These are phyloP conservation scores for Heteromeles arbutifolia DNA, from an alignment of 306 rosid genomes.

Conservation along the genomic window DNA sequence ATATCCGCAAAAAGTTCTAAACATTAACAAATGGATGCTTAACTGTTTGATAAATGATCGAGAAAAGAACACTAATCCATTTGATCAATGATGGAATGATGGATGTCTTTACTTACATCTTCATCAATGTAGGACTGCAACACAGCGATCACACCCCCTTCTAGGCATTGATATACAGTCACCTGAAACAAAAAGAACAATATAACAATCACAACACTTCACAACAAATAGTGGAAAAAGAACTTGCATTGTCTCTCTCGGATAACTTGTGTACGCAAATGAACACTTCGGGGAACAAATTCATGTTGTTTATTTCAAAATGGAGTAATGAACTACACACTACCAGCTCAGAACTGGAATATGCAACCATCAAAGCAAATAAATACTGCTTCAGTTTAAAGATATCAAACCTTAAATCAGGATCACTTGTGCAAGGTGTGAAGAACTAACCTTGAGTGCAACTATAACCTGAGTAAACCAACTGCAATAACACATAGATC, in stretches of 20 bases:
- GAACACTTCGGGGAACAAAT: background rate
- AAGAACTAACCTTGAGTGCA: no score
- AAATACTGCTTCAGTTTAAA: no score
- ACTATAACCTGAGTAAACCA: no score
- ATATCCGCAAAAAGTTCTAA: slow-evolving; percentile 1
- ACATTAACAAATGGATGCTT: background rate
- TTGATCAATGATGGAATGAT: background rate
- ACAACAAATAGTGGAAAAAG: background rate
- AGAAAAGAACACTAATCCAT: background rate
- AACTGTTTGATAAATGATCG: background rate
- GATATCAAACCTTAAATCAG: no score
- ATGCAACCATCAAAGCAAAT: no score
- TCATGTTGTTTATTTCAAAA: background rate
- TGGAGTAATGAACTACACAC: background rate
- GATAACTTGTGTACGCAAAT: background rate
- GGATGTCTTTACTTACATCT: slow-evolving; percentile 52
- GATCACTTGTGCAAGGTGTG: no score
- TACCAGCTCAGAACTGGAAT: background rate
- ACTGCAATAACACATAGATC: no score
- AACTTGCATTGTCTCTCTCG: background rate
- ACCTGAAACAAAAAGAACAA: slow-evolving; percentile 33
- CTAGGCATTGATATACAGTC: slow-evolving; percentile 68
- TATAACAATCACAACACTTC: background rate
- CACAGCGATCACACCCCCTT: slow-evolving; percentile 80
- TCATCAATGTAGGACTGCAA: slow-evolving; percentile 92